Evolutionary conservation across 2,329 filamentous ascomycete species (phyloP).

Genomic region (Blastomyces percursus): DNA sequence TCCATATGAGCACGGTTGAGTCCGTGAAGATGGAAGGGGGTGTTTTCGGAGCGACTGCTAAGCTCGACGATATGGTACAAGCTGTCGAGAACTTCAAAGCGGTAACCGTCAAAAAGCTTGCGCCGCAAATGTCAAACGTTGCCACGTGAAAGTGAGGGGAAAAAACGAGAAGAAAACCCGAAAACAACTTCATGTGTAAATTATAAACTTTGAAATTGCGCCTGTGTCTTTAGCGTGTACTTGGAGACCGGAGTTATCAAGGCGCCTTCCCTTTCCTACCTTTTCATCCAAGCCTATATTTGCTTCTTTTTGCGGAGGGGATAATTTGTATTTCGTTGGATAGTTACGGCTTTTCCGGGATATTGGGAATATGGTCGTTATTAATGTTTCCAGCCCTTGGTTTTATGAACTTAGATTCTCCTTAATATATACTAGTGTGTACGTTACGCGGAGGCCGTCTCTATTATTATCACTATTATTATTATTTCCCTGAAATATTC

Average conservation of each 20-base stretch:
- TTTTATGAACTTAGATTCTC: not conserved
- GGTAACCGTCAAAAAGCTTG: constrained; percentile 33
- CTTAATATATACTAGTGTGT: not conserved
- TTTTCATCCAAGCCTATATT: not conserved
- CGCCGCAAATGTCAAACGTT: constrained; percentile 28
- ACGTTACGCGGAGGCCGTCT: not conserved
- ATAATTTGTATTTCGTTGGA: not conserved
- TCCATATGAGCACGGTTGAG: constrained; percentile 34
- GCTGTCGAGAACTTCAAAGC: constrained; percentile 35
- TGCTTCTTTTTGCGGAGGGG: not conserved
- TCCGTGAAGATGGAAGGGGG: constrained; percentile 39
- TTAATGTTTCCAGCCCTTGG: not conserved
- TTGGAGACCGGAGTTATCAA: not conserved
- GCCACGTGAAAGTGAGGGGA: not conserved
- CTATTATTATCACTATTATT: not conserved
- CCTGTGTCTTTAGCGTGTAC: not conserved
- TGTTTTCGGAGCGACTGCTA: constrained; percentile 34
- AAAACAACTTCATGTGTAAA: not conserved
- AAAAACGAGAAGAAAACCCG: too few species aligned
- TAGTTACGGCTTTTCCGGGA: not conserved
- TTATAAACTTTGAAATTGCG: not conserved
- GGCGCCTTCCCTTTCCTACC: not conserved
- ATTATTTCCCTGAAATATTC: not conserved
- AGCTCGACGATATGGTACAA: constrained; percentile 30
- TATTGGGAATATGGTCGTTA: not conserved